Base-by-base conservation (phyloP, 768 basidiomycete species). In the Lentinula detonsa region DNA sequence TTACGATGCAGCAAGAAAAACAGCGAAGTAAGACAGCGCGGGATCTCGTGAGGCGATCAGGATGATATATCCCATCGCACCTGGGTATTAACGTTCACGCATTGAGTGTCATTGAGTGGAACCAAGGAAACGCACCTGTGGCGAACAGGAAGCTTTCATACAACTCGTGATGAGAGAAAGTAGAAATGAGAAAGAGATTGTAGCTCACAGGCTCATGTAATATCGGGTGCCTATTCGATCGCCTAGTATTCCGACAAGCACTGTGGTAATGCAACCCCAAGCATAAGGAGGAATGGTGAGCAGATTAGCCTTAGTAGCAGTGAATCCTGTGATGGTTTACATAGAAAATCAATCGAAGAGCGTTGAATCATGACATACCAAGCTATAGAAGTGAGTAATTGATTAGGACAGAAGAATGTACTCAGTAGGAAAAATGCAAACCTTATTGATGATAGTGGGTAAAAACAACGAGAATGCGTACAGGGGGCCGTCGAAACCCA, bases 231-330 rank as follows among this genome's bases (percentile, higher is more conserved):
- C 82, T 28, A 80, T 71, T 6, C 81, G 78, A 66, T 90, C 89
- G 23, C 86, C 86, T 23, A 84, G 65, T 61, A 85, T 76, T 16
- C 89, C 89, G 50, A 89, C 73, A 35, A 75, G 61, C 62, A 81
- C 78, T 4, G 90, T 91, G 66, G 88, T 74, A 40, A 88, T 69
- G 65, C 88, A 88, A 18, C 85, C 84, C 55, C 86, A 89, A 5
- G 79, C 81, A 67, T 91, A 91, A 33, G 91, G 86, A 1, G 90
- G 90, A 3, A 91, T 88, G 0, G 87, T 88, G 15, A 93, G 75
- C 10, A 92, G 70, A 67, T 92, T 91, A 2, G 90, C 88, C 28
- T 76, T 71, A 1, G 87, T 90, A 10, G 87, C 83, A 42, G 73
- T 70, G 73, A 80, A 88, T 3, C 86, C 87, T 82, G 34, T 10